Evolutionary conservation across 768 basidiomycete species (phyloP), one percentile per base, ranked within the genome.

Genomic region (Boletus sp.): DNA sequence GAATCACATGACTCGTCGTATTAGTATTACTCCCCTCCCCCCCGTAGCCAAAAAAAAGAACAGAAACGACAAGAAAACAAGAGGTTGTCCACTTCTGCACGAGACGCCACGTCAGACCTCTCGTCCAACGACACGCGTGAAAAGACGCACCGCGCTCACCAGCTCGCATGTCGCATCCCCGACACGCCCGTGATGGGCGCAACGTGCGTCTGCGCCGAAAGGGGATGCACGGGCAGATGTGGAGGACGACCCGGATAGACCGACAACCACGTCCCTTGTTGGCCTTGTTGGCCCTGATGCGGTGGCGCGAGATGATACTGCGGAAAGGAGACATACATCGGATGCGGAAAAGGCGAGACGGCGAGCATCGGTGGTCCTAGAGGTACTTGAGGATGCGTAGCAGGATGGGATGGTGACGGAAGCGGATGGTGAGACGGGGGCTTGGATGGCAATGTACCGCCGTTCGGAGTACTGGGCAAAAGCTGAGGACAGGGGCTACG

Each of bases 151-250:
- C 52, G 33, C 37, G 29, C 46, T 67, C 57, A 67, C 66, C 66
- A 67, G 36, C 53, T 67, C 29, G 56, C 67, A 29, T 67, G 66
- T 48, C 67, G 53, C 66, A 67, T 68, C 30, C 66, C 66, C 7
- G 66, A 58, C 24, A 44, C 42, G 12, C 66, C 64, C n/a, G 66
- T 64, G 20, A 67, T 66, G 10, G 64, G 47, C 9, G 56, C 10
- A 30, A 56, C 37, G 35, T 65, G 60, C 18, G 50, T 10, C 14
- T 35, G 65, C 24, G 17, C 37, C 5, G 63, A 54, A 18, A 68
- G 41, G 10, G 66, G 50, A 46, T 68, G 66, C 20, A 56, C 47
- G 14, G 64, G 58, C 6, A 61, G 32, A 14, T 51, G 60, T 17
- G 61, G 51, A 37, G 61, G 66, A 17, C 28, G 66, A 9, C 37